phyloP scores from a whole-genome alignment of 495 filamentous ascomycete species.

The Wilcoxina mikolae region DNA sequence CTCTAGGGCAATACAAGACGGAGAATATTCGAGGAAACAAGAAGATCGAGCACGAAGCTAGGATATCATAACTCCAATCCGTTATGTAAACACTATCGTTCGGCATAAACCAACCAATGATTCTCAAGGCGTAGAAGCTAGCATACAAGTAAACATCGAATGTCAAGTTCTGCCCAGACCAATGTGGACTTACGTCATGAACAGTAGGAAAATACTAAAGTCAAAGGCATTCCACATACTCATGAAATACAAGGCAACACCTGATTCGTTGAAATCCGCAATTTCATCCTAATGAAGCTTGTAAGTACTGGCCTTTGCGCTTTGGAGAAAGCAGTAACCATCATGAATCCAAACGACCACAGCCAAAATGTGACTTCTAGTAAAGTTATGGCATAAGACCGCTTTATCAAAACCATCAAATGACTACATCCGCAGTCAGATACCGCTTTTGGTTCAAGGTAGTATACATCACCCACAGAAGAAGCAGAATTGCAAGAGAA shows the following conservation, averaged over 20 bases:
- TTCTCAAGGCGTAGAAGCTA: constrained; percentile 75
- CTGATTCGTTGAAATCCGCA: constrained; percentile 83
- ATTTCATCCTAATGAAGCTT: constrained; percentile 48
- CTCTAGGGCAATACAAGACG: no score
- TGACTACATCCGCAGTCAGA: constrained; percentile 9
- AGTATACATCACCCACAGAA: constrained; percentile 68
- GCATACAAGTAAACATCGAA: constrained; percentile 5
- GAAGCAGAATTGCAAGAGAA: constrained; percentile 65
- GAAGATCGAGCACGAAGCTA: constrained; percentile 76
- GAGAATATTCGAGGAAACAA: constrained; percentile 83
- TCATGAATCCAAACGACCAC: constrained; percentile 92
- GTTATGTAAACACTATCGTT: constrained; percentile 41
- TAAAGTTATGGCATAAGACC: constrained; percentile 59
- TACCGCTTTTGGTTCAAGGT: constrained; percentile 29
- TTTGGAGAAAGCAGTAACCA: constrained; percentile 28
- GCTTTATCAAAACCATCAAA: constrained; percentile 13
- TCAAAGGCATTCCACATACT: constrained; percentile 96
- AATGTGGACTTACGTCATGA: constrained; percentile 40
- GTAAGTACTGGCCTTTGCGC: constrained; percentile 1
- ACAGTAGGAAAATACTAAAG: constrained; percentile 68
- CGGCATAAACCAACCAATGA: constrained; percentile 68
- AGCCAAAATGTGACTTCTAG: constrained; percentile 87
- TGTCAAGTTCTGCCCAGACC: neutral
- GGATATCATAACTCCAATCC: constrained; percentile 52
- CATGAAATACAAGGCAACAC: constrained; percentile 87